Evolutionary conservation across 768 basidiomycete species (phyloP), one percentile per base, ranked within the genome.

Genomic region (Strobilomyces dryophilus): DNA sequence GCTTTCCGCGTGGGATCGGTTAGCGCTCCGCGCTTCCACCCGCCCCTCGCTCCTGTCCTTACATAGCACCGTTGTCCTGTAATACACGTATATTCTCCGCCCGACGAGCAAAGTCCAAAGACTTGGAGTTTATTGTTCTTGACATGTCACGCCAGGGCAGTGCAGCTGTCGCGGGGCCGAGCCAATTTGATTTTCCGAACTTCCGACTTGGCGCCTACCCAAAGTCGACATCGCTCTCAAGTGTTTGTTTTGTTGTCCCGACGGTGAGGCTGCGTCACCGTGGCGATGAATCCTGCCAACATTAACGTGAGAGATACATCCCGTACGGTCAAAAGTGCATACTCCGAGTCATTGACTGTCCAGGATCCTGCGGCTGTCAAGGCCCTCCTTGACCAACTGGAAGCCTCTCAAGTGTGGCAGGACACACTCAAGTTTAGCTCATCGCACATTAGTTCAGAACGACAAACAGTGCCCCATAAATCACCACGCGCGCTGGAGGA

Each of bases 381-480:
- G 60, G 83, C 87, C 26, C 76, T 92, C 24, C 77, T 93, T 17
- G 85, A 90, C 49, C 80, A 81, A 56, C 73, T 92, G 12, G 75
- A 80, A 47, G 69, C 76, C 3, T 91, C 89, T 4, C 76, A 81
- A 60, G 85, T 82, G 21, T 91, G 86, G 87, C 79, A 84, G 60
- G 75, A 83, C 45, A 63, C 74, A 2, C 57, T 73, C 15, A 65
- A 45, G 45, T 45, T 63, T 39, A 49, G 36, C 21, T 34, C 62
- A 18, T 47, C 49, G 3, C 47, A 44, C 21, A 24, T 24, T 35
- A 21, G 10, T 11, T 36, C 54, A 34, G 51, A 47, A 26, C 49
- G 44, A 39, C 52, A 10, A 14, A 4, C 40, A 50, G 49, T 43
- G 8, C 37, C 31, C 49, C 45, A 52, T 37, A 54, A 47, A 53